phyloP scores from a whole-genome alignment of 1,284 basidiomycete species.

The Rhodotorula glutinis region DNA sequence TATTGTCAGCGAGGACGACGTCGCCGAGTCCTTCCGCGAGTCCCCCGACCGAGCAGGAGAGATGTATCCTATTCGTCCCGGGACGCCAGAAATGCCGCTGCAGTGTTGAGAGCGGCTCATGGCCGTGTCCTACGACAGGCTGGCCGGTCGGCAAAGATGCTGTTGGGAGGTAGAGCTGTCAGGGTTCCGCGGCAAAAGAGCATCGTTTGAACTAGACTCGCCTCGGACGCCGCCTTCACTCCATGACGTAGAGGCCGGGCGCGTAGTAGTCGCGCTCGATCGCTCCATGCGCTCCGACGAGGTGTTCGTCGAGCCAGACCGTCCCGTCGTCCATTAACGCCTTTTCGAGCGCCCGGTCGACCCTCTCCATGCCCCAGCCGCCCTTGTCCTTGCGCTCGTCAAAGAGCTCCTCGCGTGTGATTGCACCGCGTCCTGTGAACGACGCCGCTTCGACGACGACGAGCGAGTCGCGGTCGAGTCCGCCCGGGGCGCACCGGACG shows the following conservation, averaged over 20 bases:
- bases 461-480: slow-evolving; percentile 49
- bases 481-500: slow-evolving; percentile 49
- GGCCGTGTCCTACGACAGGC: too few species aligned
- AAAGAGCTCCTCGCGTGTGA: slow-evolving; percentile 50
- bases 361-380: slow-evolving; percentile 70
- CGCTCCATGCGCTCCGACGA: slow-evolving; percentile 49
- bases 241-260: slow-evolving; percentile 54
- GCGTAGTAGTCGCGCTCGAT: slow-evolving; percentile 66
- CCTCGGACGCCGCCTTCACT: slow-evolving; percentile 17
- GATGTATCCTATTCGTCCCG: too few species aligned
- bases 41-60: too few species aligned
- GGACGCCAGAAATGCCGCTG: too few species aligned
- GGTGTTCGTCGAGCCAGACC: slow-evolving; percentile 91
- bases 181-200: too few species aligned
- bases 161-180: too few species aligned
- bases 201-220: too few species aligned
- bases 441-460: slow-evolving; percentile 48
- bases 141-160: too few species aligned
- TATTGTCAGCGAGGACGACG: too few species aligned
- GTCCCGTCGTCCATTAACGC: slow-evolving; percentile 86
- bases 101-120: too few species aligned
- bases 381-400: slow-evolving; percentile 47
- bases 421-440: slow-evolving; percentile 64
- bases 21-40: too few species aligned
- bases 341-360: slow-evolving; percentile 74